phyloP scores from a whole-genome alignment of 345 rosid genomes.

The Corchorus olitorius region DNA sequence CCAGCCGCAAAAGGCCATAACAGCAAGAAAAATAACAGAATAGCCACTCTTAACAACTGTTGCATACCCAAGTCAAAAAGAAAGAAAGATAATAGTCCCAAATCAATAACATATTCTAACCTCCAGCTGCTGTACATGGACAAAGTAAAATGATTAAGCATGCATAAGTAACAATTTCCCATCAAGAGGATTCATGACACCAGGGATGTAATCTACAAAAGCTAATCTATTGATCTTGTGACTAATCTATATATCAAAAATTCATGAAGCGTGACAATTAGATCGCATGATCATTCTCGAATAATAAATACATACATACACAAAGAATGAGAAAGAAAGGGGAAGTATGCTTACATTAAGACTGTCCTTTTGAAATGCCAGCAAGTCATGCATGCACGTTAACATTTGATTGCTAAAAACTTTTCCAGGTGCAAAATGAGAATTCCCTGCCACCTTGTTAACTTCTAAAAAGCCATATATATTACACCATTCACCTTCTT shows the following conservation, averaged over 20 bases:
- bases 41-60: no score
- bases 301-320: neutral
- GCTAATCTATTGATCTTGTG: slow-evolving; percentile 81
- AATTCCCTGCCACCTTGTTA: slow-evolving; percentile 94
- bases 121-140: slow-evolving; percentile 6
- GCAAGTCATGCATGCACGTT: slow-evolving; percentile 87
- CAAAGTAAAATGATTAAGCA: neutral
- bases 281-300: neutral
- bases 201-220: slow-evolving; percentile 88
- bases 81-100: no score
- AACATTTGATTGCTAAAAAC: slow-evolving; percentile 88
- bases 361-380: slow-evolving; percentile 80
- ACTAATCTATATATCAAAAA: slow-evolving; percentile 66
- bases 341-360: slow-evolving; percentile 74
- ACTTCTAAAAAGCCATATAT: slow-evolving; percentile 91
- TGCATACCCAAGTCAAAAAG: no score
- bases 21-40: no score
- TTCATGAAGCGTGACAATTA: slow-evolving; percentile 13
- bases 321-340: neutral
- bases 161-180: slow-evolving; percentile 46
- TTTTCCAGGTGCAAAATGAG: slow-evolving; percentile 99
- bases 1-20: no score
- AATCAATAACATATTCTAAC: neutral
- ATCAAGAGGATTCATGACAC: slow-evolving; percentile 95
- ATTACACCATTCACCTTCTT: slow-evolving; percentile 97